Evolutionary conservation across 345 rosid species (phyloP).

Genomic region (Hibiscus mutabilis): DNA sequence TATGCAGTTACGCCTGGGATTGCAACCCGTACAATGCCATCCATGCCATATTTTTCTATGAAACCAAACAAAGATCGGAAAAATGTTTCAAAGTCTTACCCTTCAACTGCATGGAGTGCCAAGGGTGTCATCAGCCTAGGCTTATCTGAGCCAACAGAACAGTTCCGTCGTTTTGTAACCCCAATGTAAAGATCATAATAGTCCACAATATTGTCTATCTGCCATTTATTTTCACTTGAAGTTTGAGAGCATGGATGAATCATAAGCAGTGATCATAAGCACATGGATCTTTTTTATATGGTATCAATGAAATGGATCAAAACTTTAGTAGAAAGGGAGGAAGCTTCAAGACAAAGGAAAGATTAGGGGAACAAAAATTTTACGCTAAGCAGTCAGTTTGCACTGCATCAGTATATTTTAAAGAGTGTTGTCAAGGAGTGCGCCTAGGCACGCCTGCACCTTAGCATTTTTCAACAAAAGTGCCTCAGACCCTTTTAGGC

Average conservation of each 20-base stretch:
- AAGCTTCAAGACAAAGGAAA: neutral
- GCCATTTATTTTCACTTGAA: constrained; percentile 18
- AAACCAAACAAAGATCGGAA: constrained; percentile 9
- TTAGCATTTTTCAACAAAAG: neutral
- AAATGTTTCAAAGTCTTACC: constrained; percentile 36
- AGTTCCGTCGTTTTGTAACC: constrained; percentile 50
- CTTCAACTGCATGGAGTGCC: constrained; percentile 46
- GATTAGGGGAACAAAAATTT: neutral
- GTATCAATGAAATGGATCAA: neutral
- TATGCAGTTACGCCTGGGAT: neutral
- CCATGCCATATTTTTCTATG: neutral
- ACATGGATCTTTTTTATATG: neutral
- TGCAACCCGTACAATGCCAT: neutral
- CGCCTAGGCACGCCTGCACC: no score
- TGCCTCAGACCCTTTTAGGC: neutral
- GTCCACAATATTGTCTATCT: constrained; percentile 40
- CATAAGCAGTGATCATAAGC: neutral
- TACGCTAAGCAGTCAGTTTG: neutral
- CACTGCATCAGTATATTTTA: neutral
- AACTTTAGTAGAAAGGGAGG: neutral
- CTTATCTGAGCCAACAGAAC: constrained; percentile 47
- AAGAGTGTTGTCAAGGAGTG: no score
- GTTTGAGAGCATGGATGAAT: constrained; percentile 4
- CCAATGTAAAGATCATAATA: constrained; percentile 46
- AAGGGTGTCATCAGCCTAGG: constrained; percentile 38